A percentile compares a stretch with the other conserved stretches of the same genome.
These are phyloP conservation scores for Trametes sanguinea DNA, from an alignment of 768 basidiomycete species.

Conservation along the genomic window DNA sequence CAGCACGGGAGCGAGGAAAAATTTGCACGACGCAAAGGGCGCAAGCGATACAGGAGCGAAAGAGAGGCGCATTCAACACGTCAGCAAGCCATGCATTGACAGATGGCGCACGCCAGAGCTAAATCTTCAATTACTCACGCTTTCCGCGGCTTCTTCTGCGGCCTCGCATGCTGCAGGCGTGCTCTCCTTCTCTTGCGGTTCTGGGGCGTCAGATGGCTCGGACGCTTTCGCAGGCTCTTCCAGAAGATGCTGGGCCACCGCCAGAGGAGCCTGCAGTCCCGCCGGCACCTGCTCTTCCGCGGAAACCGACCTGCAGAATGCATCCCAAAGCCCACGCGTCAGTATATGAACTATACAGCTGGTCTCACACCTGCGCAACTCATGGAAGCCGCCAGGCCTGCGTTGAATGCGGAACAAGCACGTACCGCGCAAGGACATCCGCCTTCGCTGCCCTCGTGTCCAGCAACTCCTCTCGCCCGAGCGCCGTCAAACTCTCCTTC, in stretches of 20 bases:
- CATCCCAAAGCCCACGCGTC: slow-evolving; percentile 18
- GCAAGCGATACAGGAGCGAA: background rate
- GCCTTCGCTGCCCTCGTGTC: slow-evolving; percentile 69
- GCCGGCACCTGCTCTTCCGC: slow-evolving; percentile 61
- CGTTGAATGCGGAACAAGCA: slow-evolving; percentile 24
- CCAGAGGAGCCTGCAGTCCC: slow-evolving; percentile 61
- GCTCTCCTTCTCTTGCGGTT: slow-evolving; percentile 25
- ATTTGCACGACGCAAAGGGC: background rate
- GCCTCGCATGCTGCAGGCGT: slow-evolving; percentile 20
- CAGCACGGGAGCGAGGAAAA: background rate
- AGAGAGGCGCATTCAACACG: background rate
- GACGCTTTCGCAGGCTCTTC: slow-evolving; percentile 37
- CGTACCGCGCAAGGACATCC: slow-evolving; percentile 68
- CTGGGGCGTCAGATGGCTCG: slow-evolving; percentile 19
- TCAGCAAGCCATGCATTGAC: slow-evolving; percentile 20
- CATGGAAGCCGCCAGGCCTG: slow-evolving; percentile 8
- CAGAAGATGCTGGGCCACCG: slow-evolving; percentile 59
- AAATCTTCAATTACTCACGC: slow-evolving; percentile 22
- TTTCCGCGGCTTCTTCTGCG: slow-evolving; percentile 23
- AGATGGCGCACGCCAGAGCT: slow-evolving; percentile 3
- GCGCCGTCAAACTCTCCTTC: slow-evolving; percentile 71
- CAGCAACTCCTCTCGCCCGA: slow-evolving; percentile 77
- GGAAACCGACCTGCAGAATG: slow-evolving; percentile 47
- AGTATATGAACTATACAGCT: slow-evolving; percentile 2
- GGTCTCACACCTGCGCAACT: slow-evolving; percentile 1